Evolutionary conservation across 1,284 basidiomycete species (phyloP), one percentile per base, ranked within the genome.

Genomic region (Stygiomarasmius scandens): DNA sequence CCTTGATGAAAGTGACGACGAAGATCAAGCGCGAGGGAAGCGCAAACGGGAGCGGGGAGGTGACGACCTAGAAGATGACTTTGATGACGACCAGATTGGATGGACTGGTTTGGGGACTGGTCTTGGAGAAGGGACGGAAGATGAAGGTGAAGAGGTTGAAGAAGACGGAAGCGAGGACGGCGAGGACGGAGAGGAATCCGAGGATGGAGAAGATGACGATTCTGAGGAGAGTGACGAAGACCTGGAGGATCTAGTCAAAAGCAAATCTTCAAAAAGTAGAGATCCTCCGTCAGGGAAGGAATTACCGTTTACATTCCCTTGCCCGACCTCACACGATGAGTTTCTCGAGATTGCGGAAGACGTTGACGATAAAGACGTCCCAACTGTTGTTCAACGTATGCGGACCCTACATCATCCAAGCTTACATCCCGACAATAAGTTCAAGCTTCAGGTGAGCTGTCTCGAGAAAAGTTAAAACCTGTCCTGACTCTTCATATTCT

Each of bases 61-160:
- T 34, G 96, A 98, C 72, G 96, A 98, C 70, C 75, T 98, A 45
- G 96, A 96, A 14, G 96, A 98, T 67, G 96, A 98, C 72, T 96
- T 95, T 56, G 82, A 80, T 14, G 84, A 84, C 20, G 82, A 79
- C 16, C 75, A 74, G 3, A 67, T 68, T 25, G 76, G 68, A 8
- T 75, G 70, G 67, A 66, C 61, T 61, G 83, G 73, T 2, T 73
- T 84, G 49, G 82, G 90, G 55, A 64, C 76, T 62, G 82, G 89
- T 52, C 67, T 86, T 63, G 74, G 74, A 53, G 67, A 74, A 44
- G 74, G 83, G n/a, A 84, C 82, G 16, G 84, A 85, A 49, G 84
- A 84, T 58, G 85, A 81, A 51, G 68, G 68, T 0, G 75, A 74
- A 2, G 29, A 12, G 29, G 12, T 32, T 50, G 79, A 68, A n/a